Percentiles rank a stretch among this genome's conserved stretches.
These are phyloP conservation scores for Geotrichum ghanense DNA, from an alignment of 805 yeast genomes.

Conservation along the genomic window DNA sequence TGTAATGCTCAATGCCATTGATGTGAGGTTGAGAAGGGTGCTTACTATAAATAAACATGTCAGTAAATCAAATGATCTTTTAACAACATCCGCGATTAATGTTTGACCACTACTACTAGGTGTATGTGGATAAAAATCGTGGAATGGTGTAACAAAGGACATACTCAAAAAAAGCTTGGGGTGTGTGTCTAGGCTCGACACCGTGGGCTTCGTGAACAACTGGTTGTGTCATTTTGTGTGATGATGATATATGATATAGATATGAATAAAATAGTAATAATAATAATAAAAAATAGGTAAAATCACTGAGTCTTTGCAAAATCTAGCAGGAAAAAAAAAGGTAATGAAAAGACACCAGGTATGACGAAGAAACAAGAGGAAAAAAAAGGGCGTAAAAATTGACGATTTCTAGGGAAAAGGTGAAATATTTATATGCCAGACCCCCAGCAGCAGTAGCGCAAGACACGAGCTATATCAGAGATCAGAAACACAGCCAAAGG, in stretches of 20 bases:
- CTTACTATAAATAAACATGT: conserved; percentile 8
- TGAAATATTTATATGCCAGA: neutral
- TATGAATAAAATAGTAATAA: too few relatives aligned
- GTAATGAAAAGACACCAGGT: too few relatives aligned
- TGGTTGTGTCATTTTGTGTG: neutral
- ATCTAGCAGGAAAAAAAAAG: too few relatives aligned
- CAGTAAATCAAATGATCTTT: neutral
- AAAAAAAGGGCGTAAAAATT: too few relatives aligned
- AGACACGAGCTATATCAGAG: neutral
- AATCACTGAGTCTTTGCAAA: too few relatives aligned
- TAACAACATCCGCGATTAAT: neutral
- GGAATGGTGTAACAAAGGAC: conserved; percentile 6
- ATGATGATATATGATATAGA: neutral
- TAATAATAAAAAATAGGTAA: too few relatives aligned
- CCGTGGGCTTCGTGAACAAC: conserved; percentile 20
- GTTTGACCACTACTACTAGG: conserved; percentile 2
- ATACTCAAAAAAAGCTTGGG: conserved; percentile 19
- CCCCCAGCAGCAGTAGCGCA: neutral
- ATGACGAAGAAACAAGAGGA: neutral
- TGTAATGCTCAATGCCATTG: conserved; percentile 54
- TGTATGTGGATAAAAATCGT: conserved; percentile 1
- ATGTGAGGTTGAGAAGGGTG: conserved; percentile 51
- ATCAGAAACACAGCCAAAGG: neutral
- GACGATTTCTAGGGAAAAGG: neutral
- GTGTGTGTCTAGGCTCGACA: conserved; percentile 16